Evolutionary conservation across 139 green algal genomes (phyloP).

Genomic region (Chlamydomonas schloesseri): DNA sequence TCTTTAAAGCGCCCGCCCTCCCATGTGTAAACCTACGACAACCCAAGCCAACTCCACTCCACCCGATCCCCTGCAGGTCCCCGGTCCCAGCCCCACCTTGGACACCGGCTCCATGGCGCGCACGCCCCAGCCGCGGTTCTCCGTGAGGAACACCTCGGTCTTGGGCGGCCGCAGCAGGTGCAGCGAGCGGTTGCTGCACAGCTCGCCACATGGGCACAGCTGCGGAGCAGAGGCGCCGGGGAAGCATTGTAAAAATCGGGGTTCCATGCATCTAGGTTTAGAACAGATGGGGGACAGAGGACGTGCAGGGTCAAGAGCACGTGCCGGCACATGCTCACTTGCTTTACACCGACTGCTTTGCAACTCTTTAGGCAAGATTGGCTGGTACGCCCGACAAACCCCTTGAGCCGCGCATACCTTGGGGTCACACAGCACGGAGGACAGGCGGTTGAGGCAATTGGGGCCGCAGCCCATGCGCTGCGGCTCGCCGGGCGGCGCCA

Average conservation of each 20-base stretch:
- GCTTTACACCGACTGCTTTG: too few relatives aligned
- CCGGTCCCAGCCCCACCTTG: background rate
- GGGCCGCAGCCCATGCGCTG: constrained; percentile 62
- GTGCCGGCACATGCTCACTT: too few relatives aligned
- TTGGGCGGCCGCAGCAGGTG: constrained; percentile 68
- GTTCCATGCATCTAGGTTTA: too few relatives aligned
- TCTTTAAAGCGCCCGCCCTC: too few relatives aligned
- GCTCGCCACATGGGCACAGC: constrained; percentile 80
- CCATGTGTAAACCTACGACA: too few relatives aligned
- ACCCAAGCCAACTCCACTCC: too few relatives aligned
- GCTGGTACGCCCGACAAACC: too few relatives aligned
- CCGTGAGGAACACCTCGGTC: constrained; percentile 84
- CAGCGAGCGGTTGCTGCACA: constrained; percentile 87
- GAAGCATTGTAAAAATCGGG: background rate
- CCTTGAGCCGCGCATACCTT: too few relatives aligned
- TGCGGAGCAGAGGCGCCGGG: background rate
- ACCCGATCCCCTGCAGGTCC: too few relatives aligned
- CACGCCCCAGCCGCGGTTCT: constrained; percentile 78
- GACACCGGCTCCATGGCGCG: constrained; percentile 61
- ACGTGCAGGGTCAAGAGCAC: background rate
- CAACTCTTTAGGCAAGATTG: too few relatives aligned
- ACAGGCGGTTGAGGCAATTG: constrained; percentile 77
- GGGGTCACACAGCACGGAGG: constrained; percentile 83
- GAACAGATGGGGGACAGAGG: background rate
- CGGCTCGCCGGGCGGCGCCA: constrained; percentile 5